phyloP scores from a whole-genome alignment of 2,329 filamentous ascomycete species.

The Didymellaceae sp. region DNA sequence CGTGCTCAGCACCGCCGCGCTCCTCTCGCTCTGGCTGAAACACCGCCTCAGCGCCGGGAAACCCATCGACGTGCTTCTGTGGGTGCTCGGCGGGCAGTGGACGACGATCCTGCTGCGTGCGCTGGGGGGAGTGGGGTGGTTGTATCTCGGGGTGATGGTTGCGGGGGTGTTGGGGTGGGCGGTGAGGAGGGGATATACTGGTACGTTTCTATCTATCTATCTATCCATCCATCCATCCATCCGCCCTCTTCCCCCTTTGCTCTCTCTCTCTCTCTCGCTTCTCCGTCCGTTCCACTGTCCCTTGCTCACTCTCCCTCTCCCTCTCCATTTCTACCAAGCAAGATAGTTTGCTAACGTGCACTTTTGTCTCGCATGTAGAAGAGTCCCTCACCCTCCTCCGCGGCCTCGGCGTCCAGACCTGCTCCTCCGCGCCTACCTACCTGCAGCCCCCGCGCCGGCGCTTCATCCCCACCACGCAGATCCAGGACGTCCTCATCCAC shows the following conservation, averaged over 20 bases:
- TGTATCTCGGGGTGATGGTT: conserved; percentile 50
- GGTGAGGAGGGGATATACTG: conserved; percentile 58
- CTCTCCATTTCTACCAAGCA: not conserved
- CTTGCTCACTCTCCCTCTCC: not conserved
- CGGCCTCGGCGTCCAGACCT: conserved; percentile 89
- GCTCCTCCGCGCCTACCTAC: conserved; percentile 72
- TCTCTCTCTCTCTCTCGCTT: not conserved
- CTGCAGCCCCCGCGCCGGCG: conserved; percentile 67
- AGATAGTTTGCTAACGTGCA: not conserved
- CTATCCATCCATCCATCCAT: not conserved
- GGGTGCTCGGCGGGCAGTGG: conserved; percentile 11
- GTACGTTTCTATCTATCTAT: conserved; percentile 37
- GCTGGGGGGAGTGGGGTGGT: conserved; percentile 51
- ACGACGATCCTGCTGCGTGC: conserved; percentile 39
- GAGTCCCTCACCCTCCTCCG: conserved; percentile 89
- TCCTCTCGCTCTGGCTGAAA: conserved; percentile 46
- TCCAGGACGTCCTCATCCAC: conserved; percentile 92
- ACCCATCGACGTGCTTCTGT: conserved; percentile 6
- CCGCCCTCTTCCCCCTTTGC: not conserved
- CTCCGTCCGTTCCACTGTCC: not conserved
- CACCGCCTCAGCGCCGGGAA: conserved; percentile 21
- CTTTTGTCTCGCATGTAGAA: conserved; percentile 54
- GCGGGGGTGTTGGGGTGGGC: conserved; percentile 50
- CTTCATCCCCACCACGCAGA: conserved; percentile 89
- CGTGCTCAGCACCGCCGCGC: conserved; percentile 50